Percentiles rank a stretch among this genome's conserved stretches.
These are phyloP conservation scores for Exophiala sideris DNA, from an alignment of 2,329 filamentous ascomycete species.

Conservation along the genomic window DNA sequence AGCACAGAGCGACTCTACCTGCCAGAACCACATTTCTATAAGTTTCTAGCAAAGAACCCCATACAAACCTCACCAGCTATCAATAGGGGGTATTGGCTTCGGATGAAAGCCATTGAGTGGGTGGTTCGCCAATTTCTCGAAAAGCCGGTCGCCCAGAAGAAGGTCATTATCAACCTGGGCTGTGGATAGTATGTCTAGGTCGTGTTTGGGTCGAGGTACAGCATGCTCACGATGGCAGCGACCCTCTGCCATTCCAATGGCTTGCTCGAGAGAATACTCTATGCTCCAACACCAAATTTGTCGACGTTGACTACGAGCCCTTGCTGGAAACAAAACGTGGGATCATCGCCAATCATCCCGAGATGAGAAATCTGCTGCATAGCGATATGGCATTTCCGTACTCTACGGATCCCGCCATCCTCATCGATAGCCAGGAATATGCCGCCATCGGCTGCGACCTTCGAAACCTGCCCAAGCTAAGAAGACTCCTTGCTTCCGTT, in stretches of 20 bases:
- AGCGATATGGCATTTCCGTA: neutral
- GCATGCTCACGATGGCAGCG: slow-evolving; percentile 49
- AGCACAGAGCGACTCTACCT: slow-evolving; percentile 86
- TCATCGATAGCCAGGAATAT: slow-evolving; percentile 25
- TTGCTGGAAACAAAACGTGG: slow-evolving; percentile 26
- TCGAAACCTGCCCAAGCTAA: slow-evolving; percentile 61
- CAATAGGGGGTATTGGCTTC: slow-evolving; percentile 83
- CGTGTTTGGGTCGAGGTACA: neutral
- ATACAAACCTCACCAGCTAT: slow-evolving; percentile 79
- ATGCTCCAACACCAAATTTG: slow-evolving; percentile 25
- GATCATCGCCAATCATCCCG: slow-evolving; percentile 21
- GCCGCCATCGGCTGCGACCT: slow-evolving; percentile 39
- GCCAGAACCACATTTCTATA: slow-evolving; percentile 77
- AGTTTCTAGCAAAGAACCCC: slow-evolving; percentile 80
- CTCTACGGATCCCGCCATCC: neutral
- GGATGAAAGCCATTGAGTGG: slow-evolving; percentile 76
- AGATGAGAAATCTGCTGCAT: slow-evolving; percentile 23
- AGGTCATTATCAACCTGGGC: slow-evolving; percentile 28
- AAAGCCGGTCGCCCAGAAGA: slow-evolving; percentile 38
- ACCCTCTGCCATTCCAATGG: slow-evolving; percentile 82
- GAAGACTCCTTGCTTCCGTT: slow-evolving; percentile 56
- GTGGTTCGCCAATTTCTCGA: slow-evolving; percentile 71
- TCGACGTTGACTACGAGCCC: slow-evolving; percentile 27
- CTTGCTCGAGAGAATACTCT: slow-evolving; percentile 62
- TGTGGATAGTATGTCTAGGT: slow-evolving; percentile 27